Percentiles rank a stretch among this genome's conserved stretches.
These are phyloP conservation scores for Logfia minima DNA, from an alignment of 129 eudicot genomes.

Conservation along the genomic window DNA sequence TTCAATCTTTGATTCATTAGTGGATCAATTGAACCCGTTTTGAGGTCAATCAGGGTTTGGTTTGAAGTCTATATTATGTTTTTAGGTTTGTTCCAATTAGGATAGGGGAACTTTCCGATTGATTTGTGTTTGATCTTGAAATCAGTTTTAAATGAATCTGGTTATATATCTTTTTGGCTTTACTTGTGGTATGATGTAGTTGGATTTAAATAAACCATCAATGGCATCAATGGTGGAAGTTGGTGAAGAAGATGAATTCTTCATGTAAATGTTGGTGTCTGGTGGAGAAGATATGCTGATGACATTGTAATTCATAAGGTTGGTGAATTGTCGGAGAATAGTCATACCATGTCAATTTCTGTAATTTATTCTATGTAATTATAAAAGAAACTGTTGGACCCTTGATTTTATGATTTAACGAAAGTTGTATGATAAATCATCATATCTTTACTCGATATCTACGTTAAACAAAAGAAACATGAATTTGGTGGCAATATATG, in stretches of 20 bases:
- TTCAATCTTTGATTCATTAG: not conserved
- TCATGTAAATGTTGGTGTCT: conserved; percentile 30
- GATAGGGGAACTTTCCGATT: not conserved
- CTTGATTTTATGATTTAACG: not conserved
- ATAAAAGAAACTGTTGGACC: not conserved
- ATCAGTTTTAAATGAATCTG: not conserved
- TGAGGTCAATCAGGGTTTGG: not conserved
- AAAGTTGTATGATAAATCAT: not conserved
- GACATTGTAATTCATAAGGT: conserved; percentile 16
- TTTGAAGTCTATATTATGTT: not conserved
- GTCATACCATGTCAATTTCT: not conserved
- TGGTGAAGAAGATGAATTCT: conserved; percentile 28
- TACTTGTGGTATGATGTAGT: conserved; percentile 22
- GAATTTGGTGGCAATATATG: not conserved
- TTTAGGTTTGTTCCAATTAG: not conserved
- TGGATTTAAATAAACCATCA: conserved; percentile 12
- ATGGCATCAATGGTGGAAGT: conserved; percentile 21
- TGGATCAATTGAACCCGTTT: not conserved
- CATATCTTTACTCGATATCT: not conserved
- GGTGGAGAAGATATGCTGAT: conserved; percentile 14
- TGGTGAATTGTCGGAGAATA: conserved; percentile 9
- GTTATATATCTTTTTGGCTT: conserved; percentile 6
- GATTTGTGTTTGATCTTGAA: not conserved
- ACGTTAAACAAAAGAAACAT: not conserved
- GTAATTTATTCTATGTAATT: not conserved